Evolutionary conservation across 2,329 filamentous ascomycete species (phyloP), one percentile per base, ranked within the genome.

Genomic region (Monascus ruber): DNA sequence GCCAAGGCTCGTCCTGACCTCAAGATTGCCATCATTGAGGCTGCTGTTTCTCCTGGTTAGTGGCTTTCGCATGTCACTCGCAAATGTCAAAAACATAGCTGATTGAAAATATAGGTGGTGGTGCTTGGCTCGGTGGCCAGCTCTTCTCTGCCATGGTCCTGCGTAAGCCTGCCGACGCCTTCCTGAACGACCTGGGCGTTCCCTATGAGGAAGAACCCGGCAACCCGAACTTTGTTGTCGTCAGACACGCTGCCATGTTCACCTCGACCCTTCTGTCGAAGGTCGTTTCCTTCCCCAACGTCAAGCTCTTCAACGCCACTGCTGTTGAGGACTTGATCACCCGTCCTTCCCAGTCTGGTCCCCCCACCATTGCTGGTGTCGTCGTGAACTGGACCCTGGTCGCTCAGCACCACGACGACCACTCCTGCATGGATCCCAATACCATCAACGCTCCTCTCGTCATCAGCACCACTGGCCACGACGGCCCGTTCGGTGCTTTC

Each of bases 341-440:
- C 17, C 83, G 87, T 34, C 76, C 76, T 8, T 63, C 66, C 35
- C 58, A 64, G 33, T 68, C 63, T 31, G 67, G 70, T 17, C 67
- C 61, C 39, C 58, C 93, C 33, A 79, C 83, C 46, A 80, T 94
- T 48, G 83, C 85, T 6, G 87, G 87, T 53, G 87, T 94, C 1
- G 88, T 95, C 40, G 93, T 85, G 55, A 95, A 95, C 74, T 95
- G 87, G 87, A 94, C 87, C 1, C 74, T 94, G 25, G 87, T 94
- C 36, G 77, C 81, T 33, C 83, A 89, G 72, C 82, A 88, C 63
- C 83, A 88, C 63, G 83, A 87, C 58, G 83, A 89, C 60, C 86
- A 94, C 69, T 84, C 78, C 45, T 94, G 87, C 81, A 94, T 94
- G 87, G 88, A 94, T 63, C 87, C 87, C 50, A 94, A 91, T 76